phyloP scores from a whole-genome alignment of 2,329 filamentous ascomycete genomes.

The Didymella arachidicola region DNA sequence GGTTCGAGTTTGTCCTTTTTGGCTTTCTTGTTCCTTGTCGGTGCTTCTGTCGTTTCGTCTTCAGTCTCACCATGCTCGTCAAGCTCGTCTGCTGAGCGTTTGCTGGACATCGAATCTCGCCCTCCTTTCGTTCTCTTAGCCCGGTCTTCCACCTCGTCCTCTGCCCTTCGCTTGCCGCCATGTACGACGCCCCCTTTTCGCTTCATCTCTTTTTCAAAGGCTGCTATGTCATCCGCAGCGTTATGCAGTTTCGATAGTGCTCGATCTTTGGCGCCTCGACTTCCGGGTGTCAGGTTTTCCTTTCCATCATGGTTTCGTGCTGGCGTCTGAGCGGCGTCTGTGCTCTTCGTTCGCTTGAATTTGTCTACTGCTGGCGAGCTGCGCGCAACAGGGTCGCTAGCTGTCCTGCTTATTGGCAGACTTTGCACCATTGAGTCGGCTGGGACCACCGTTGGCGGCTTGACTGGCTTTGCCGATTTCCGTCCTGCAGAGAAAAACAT shows the following conservation, averaged over 20 bases:
- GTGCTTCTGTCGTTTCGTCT: conserved; percentile 59
- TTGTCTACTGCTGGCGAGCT: conserved; percentile 39
- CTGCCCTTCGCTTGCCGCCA: conserved; percentile 54
- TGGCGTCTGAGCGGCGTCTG: conserved; percentile 59
- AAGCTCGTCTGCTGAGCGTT: conserved; percentile 56
- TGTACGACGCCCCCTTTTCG: conserved; percentile 72
- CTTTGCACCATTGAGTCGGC: conserved; percentile 32
- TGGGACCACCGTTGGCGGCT: conserved; percentile 30
- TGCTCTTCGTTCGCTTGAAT: conserved; percentile 36
- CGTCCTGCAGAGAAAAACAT: conserved; percentile 62
- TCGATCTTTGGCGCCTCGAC: conserved; percentile 86
- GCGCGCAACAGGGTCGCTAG: conserved; percentile 33
- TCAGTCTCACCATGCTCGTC: conserved; percentile 52
- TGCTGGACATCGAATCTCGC: conserved; percentile 52
- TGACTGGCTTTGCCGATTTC: conserved; percentile 34
- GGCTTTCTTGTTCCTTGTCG: conserved; percentile 68
- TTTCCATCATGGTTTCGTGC: conserved; percentile 62
- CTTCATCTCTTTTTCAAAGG: conserved; percentile 95
- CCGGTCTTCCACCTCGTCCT: conserved; percentile 50
- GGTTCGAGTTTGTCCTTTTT: conserved; percentile 61
- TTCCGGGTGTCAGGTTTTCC: conserved; percentile 84
- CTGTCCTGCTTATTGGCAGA: conserved; percentile 21
- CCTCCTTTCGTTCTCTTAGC: conserved; percentile 36
- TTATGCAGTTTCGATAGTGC: conserved; percentile 79
- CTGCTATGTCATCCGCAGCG: conserved; percentile 81